phyloP scores from a whole-genome alignment of 805 yeast genomes.

The Candida ovalis region DNA sequence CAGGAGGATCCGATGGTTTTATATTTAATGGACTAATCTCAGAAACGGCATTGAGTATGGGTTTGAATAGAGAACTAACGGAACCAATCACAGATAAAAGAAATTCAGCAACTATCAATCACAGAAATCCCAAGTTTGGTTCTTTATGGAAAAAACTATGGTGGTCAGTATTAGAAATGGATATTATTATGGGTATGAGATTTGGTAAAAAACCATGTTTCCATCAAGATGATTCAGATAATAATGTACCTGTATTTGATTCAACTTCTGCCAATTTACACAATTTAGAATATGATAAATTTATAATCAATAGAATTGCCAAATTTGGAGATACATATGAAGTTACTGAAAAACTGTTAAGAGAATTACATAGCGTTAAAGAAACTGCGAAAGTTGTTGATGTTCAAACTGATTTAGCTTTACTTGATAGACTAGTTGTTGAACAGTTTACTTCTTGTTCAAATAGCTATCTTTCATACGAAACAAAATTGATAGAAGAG shows the following conservation, averaged over 20 bases:
- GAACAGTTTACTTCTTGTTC: not conserved
- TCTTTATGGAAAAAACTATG: conserved; percentile 30
- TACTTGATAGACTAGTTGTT: conserved; percentile 8
- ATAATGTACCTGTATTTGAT: conserved; percentile 12
- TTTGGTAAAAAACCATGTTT: conserved; percentile 23
- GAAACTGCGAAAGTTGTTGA: conserved; percentile 20
- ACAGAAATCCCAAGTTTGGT: conserved; percentile 12
- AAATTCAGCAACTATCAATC: not conserved
- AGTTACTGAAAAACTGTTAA: conserved; percentile 18
- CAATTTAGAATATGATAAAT: conserved; percentile 18
- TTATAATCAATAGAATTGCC: conserved; percentile 16
- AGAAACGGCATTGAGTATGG: conserved; percentile 41
- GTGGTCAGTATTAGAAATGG: conserved; percentile 22
- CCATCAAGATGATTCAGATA: conserved; percentile 15
- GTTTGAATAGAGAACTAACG: conserved; percentile 41
- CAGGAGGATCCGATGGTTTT: conserved; percentile 38
- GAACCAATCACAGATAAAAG: conserved; percentile 6
- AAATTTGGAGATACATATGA: conserved; percentile 17
- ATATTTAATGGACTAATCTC: conserved; percentile 34
- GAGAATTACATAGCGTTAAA: conserved; percentile 17
- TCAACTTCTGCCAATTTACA: conserved; percentile 11
- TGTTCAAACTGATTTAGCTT: conserved; percentile 15
- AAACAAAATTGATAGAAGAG: not conserved
- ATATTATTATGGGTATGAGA: conserved; percentile 19
- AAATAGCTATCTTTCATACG: not conserved